Conservation (phyloP, 2,329 filamentous ascomycete genomes). For the Microdochium nivale region DNA sequence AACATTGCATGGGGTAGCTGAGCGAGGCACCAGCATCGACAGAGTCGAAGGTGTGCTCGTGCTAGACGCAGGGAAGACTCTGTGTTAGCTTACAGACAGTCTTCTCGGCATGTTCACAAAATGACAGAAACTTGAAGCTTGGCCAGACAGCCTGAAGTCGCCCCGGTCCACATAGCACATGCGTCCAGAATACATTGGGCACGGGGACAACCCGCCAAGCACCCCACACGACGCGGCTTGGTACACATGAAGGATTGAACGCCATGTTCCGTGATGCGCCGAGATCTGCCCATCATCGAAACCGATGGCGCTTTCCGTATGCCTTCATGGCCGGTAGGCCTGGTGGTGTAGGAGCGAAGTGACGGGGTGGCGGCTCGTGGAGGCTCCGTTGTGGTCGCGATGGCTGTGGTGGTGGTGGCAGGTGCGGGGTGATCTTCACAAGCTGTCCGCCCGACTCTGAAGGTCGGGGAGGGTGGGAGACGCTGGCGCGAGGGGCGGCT, state of each 20-base stretch:
- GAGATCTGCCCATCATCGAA: neutral
- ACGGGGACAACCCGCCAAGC: neutral
- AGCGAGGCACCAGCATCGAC: constrained; percentile 92
- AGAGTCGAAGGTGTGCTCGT: constrained; percentile 73
- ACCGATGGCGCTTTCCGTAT: neutral
- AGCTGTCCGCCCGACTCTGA: neutral
- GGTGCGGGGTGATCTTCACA: constrained; percentile 15
- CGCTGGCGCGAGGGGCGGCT: constrained; percentile 17
- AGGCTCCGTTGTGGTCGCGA: neutral
- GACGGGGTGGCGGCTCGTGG: neutral
- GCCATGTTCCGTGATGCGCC: neutral
- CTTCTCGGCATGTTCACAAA: neutral
- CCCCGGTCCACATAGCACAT: too few relatives aligned
- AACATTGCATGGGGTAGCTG: constrained; percentile 98
- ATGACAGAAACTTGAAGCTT: too few relatives aligned
- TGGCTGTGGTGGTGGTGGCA: neutral
- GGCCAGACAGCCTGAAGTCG: neutral
- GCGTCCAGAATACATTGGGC: neutral
- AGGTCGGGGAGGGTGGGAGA: neutral
- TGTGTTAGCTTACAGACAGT: constrained; percentile 4
- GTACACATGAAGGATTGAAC: neutral
- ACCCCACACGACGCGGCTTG: neutral
- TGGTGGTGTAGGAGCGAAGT: neutral
- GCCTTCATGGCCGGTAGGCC: neutral
- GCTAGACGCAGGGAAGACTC: constrained; percentile 30